Conservation (phyloP, 2,329 filamentous ascomycete genomes). For the Talaromyces sp. region DNA sequence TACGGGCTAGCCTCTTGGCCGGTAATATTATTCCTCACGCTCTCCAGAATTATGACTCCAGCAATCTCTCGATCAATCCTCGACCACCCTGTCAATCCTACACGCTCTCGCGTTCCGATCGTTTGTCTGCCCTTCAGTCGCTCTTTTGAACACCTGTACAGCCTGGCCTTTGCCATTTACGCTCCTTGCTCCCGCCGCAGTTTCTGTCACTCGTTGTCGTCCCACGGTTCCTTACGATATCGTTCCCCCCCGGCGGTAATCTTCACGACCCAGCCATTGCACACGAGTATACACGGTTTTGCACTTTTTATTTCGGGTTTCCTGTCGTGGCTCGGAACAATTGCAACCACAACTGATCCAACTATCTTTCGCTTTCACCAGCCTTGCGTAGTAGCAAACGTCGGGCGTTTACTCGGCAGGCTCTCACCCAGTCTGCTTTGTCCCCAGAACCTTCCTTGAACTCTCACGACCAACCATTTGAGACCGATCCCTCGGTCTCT, state of each 20-base stretch:
- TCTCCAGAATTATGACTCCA: constrained; percentile 1
- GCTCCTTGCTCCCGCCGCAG: constrained; percentile 1
- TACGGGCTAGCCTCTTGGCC: constrained; percentile 5
- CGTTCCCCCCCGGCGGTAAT: background rate
- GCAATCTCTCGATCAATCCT: background rate
- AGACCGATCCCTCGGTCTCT: constrained; percentile 25
- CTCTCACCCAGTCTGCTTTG: background rate
- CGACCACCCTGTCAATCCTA: background rate
- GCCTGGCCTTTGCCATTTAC: constrained; percentile 1
- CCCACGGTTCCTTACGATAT: constrained; percentile 13
- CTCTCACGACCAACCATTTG: constrained; percentile 20
- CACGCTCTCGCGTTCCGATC: background rate
- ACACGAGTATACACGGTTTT: background rate
- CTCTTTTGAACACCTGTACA: constrained; percentile 1
- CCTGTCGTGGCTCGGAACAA: background rate
- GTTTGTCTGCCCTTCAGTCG: background rate
- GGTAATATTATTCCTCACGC: background rate
- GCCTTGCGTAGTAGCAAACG: background rate
- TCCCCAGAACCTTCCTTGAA: background rate
- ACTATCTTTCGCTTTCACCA: background rate
- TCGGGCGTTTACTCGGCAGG: background rate
- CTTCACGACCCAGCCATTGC: constrained; percentile 7
- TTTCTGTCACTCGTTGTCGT: constrained; percentile 11
- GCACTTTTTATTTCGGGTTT: background rate
- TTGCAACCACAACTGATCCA: background rate